Percentiles rank a stretch among this genome's conserved stretches.
Conservation (phyloP, 495 filamentous ascomycete genomes). For the Podospora sp. region DNA sequence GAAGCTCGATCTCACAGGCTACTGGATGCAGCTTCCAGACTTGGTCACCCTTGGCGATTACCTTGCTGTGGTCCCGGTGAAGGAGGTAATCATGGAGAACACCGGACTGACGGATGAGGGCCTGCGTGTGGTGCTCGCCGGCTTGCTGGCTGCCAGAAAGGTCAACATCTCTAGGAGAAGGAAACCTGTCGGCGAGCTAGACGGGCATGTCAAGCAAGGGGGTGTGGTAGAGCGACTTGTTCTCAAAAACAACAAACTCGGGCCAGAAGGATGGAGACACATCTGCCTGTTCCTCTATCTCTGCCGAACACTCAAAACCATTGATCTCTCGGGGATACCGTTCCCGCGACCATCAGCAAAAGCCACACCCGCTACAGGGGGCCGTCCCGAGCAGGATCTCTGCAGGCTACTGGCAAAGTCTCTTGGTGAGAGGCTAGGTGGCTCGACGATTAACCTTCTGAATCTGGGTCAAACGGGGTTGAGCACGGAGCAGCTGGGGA, state of each 20-base stretch:
- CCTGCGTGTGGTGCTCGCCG: slow-evolving; percentile 81
- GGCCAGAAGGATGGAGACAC: slow-evolving; percentile 85
- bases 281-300: slow-evolving; percentile 89
- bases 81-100: slow-evolving; percentile 80
- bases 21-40: slow-evolving; percentile 79
- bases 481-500: slow-evolving; percentile 66
- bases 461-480: slow-evolving; percentile 78
- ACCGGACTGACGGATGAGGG: slow-evolving; percentile 85
- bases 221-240: slow-evolving; percentile 85
- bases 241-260: slow-evolving; percentile 90
- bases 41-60: slow-evolving; percentile 88
- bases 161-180: slow-evolving; percentile 52
- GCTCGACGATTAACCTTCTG: slow-evolving; percentile 78
- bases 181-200: slow-evolving; percentile 41
- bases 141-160: slow-evolving; percentile 77
- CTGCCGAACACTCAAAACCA: slow-evolving; percentile 78
- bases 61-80: slow-evolving; percentile 88
- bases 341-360: slow-evolving; percentile 59
- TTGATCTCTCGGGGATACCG: slow-evolving; percentile 84
- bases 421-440: slow-evolving; percentile 73
- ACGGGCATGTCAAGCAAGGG: slow-evolving; percentile 45
- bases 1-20: slow-evolving; percentile 80
- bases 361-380: slow-evolving; percentile 10
- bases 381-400: slow-evolving; percentile 31
- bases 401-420: slow-evolving; percentile 66